Conservation (phyloP, 345 rosid genomes). For the Aurinia saxatilis region DNA sequence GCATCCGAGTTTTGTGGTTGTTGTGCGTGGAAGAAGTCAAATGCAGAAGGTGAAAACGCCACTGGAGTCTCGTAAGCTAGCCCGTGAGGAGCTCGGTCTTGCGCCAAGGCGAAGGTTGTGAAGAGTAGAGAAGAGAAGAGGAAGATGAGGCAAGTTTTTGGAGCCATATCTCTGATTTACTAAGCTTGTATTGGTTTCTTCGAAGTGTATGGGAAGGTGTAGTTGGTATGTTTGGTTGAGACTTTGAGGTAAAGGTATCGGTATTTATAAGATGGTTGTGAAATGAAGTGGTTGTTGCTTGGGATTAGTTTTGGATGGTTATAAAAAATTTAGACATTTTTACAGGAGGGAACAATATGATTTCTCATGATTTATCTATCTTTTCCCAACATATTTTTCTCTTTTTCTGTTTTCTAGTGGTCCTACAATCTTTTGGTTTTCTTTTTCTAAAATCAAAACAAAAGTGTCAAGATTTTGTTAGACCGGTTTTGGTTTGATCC, state of each 20-base stretch:
- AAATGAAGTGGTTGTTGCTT: conserved; percentile 43
- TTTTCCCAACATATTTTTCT: not conserved
- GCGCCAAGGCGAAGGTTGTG: conserved; percentile 36
- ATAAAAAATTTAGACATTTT: conserved; percentile 7
- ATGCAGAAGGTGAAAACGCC: conserved; percentile 79
- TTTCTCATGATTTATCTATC: conserved; percentile 23
- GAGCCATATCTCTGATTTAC: conserved; percentile 28
- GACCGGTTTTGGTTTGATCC: not conserved
- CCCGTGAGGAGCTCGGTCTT: conserved; percentile 92
- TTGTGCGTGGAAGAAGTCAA: conserved; percentile 74
- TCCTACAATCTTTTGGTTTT: conserved; percentile 1
- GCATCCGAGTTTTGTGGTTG: conserved; percentile 30
- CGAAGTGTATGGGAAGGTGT: conserved; percentile 5
- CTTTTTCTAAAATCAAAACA: not conserved
- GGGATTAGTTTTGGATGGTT: conserved; percentile 32
- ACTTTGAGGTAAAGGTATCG: conserved; percentile 21
- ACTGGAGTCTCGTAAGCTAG: conserved; percentile 51
- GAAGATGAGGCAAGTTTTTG: conserved; percentile 32
- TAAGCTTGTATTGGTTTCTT: conserved; percentile 4
- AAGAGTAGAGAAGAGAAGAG: conserved; percentile 30
- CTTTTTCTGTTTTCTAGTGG: not conserved
- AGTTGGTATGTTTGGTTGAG: conserved; percentile 19
- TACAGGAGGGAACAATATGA: conserved; percentile 47
- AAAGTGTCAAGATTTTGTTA: not conserved
- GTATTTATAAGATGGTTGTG: conserved; percentile 44